Evolutionary conservation across 352 stramenopile genomes (phyloP).

Genomic region (Phytophthora constricta): DNA sequence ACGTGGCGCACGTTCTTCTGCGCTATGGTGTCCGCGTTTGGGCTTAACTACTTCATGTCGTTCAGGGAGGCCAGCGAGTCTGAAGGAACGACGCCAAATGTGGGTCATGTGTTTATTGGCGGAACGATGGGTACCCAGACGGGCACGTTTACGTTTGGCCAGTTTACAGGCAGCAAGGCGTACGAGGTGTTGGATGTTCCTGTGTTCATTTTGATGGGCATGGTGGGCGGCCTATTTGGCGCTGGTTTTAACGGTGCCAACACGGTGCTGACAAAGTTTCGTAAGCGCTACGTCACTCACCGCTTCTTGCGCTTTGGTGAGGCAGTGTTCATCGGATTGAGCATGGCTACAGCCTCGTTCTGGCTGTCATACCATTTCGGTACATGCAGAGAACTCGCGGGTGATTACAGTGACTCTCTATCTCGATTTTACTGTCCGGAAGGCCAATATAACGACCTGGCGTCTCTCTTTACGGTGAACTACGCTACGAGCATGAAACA

Average conservation of each 20-base stretch:
- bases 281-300: constrained; percentile 67
- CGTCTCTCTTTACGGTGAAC: constrained; percentile 95
- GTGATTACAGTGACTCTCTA: constrained; percentile 79
- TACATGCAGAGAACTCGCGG: constrained; percentile 53
- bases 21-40: constrained; percentile 92
- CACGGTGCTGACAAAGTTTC: constrained; percentile 90
- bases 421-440: constrained; percentile 95
- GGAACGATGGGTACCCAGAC: constrained; percentile 81
- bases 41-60: constrained; percentile 89
- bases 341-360: constrained; percentile 72
- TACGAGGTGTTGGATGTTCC: constrained; percentile 96
- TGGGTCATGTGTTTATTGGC: constrained; percentile 60
- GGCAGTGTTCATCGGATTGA: constrained; percentile 67
- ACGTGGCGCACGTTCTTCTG: constrained; percentile 99
- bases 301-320: constrained; percentile 72
- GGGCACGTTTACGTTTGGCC: constrained; percentile 88
- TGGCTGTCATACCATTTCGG: constrained; percentile 86
- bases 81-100: constrained; percentile 35
- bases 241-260: constrained; percentile 97
- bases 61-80: constrained; percentile 64
- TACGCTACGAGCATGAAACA: constrained; percentile 96
- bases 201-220: constrained; percentile 97
- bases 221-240: constrained; percentile 96
- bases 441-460: constrained; percentile 98
- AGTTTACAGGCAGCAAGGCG: constrained; percentile 88